These are phyloP conservation scores for Coemansia sp. DNA, from an alignment of 192 early-diverging fungal species.

Conservation along the genomic window DNA sequence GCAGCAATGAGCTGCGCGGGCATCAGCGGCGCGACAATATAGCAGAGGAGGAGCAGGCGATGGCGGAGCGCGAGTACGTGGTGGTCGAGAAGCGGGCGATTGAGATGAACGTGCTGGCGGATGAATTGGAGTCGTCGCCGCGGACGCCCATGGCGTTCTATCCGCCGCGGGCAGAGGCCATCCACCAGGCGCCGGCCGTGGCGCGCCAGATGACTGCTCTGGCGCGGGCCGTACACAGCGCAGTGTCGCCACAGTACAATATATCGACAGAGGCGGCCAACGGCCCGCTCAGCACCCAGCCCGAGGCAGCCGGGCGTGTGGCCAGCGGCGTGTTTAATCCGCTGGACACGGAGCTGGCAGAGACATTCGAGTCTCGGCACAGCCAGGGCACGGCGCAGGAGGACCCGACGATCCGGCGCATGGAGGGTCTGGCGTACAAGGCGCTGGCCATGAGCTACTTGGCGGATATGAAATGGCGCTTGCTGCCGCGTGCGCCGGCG, in stretches of 20 bases:
- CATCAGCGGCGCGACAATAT: slow-evolving; percentile 11
- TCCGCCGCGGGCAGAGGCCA: slow-evolving; percentile 30
- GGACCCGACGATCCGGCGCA: slow-evolving; percentile 52
- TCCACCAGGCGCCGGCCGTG: slow-evolving; percentile 32
- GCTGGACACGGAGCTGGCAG: slow-evolving; percentile 24
- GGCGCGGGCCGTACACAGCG: slow-evolving; percentile 38
- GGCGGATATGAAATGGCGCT: slow-evolving; percentile 50
- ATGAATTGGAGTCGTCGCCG: slow-evolving; percentile 54
- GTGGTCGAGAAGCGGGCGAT: slow-evolving; percentile 65
- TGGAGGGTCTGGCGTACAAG: slow-evolving; percentile 67
- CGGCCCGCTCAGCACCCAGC: slow-evolving; percentile 15
- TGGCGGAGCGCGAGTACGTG: slow-evolving; percentile 66
- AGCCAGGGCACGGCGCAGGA: slow-evolving; percentile 36
- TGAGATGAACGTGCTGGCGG: slow-evolving; percentile 70
- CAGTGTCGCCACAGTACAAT: slow-evolving; percentile 38
- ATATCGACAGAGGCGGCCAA: slow-evolving; percentile 30
- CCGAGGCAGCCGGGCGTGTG: not conserved
- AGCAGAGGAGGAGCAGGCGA: slow-evolving; percentile 49
- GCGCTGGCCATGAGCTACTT: slow-evolving; percentile 64
- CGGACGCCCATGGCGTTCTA: slow-evolving; percentile 36
- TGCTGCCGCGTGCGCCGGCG: slow-evolving; percentile 13
- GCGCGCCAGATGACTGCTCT: slow-evolving; percentile 45
- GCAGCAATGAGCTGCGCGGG: not conserved
- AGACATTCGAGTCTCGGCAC: slow-evolving; percentile 40
- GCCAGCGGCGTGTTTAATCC: slow-evolving; percentile 31